These are phyloP conservation scores for Laguncularia racemosa DNA, from an alignment of 345 rosid genomes.

Conservation along the genomic window DNA sequence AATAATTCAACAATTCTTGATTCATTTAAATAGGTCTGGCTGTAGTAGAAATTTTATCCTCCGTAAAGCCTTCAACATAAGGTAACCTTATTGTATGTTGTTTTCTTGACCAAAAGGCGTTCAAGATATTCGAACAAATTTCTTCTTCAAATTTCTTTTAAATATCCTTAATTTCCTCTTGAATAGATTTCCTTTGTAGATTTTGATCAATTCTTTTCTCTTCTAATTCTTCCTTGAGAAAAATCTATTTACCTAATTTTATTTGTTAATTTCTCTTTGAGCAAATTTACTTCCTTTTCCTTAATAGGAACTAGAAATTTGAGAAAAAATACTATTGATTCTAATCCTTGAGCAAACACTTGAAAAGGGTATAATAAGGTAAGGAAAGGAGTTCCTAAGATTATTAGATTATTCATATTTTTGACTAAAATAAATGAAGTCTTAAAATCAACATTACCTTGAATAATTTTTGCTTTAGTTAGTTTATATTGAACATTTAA, in stretches of 20 bases:
- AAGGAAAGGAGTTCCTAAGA: background rate
- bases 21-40: background rate
- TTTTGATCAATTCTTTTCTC: background rate
- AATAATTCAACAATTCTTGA: background rate
- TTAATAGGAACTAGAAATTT: background rate
- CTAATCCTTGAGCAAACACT: no score
- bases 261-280: background rate
- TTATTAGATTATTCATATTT: background rate
- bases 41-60: background rate
- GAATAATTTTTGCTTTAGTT: background rate
- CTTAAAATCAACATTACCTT: background rate
- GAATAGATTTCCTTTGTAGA: background rate
- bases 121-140: background rate
- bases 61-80: background rate
- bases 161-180: background rate
- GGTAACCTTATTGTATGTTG: background rate
- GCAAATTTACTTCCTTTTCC: background rate
- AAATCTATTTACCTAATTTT: no score
- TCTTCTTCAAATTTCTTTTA: no score
- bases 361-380: background rate
- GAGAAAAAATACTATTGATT: background rate
- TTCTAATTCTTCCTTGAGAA: background rate
- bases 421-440: conserved; percentile 1
- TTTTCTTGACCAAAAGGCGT: background rate
- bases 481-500: background rate